phyloP scores from a whole-genome alignment of 164 flowering plant species.

The Berberis vulgaris region DNA sequence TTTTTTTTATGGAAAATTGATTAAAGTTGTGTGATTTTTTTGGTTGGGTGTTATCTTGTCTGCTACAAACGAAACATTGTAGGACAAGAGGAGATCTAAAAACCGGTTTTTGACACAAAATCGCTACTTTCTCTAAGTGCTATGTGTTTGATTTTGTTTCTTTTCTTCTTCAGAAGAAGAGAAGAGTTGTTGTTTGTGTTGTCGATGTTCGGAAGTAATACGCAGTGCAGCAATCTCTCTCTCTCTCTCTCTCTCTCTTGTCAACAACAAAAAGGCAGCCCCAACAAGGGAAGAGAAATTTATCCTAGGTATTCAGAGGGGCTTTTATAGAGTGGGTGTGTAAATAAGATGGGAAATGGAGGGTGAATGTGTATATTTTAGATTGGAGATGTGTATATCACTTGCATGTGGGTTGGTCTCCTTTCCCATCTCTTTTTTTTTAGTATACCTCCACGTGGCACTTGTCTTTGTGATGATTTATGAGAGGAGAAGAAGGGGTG shows the following conservation, averaged over 20 bases:
- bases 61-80: too few species aligned
- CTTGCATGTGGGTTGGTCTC: too few species aligned
- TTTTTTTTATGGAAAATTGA: too few species aligned
- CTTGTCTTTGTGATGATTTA: too few species aligned
- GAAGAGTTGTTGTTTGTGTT: background rate
- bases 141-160: background rate
- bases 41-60: background rate
- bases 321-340: conserved; percentile 5
- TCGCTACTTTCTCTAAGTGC: background rate
- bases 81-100: too few species aligned
- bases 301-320: background rate
- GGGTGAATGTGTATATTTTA: background rate
- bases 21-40: too few species aligned
- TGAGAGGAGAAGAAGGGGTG: too few species aligned
- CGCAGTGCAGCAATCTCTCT: conserved; percentile 11
- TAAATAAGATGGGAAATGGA: background rate
- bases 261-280: background rate
- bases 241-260: background rate
- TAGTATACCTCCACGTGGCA: too few species aligned
- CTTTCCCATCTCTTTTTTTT: too few species aligned
- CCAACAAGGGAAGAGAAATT: conserved; percentile 10
- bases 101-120: too few species aligned
- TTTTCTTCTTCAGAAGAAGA: background rate
- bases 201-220: conserved; percentile 12
- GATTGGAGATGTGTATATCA: too few species aligned